A percentile compares a stretch with the other conserved stretches of the same genome.
These are phyloP conservation scores for Pseudogymnoascus sp. DNA, from an alignment of 2,329 filamentous ascomycete species.

Conservation along the genomic window DNA sequence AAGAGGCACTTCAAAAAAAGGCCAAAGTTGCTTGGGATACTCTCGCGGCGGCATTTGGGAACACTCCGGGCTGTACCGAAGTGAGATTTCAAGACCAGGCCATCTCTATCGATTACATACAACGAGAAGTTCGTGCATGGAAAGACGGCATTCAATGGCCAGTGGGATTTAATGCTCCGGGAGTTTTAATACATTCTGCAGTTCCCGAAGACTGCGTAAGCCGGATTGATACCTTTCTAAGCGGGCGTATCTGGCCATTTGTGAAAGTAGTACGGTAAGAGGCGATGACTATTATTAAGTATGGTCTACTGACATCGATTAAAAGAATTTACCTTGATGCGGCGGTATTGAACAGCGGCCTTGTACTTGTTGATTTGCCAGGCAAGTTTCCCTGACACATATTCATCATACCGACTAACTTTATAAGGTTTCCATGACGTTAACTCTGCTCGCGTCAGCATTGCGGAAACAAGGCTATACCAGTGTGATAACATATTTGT, in stretches of 20 bases:
- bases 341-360: conserved; percentile 11
- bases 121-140: conserved; percentile 10
- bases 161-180: conserved; percentile 7
- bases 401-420: conserved; percentile 8
- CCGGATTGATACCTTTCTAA: conserved; percentile 9
- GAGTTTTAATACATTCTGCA: conserved; percentile 5
- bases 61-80: conserved; percentile 9
- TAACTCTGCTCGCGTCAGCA: conserved; percentile 13
- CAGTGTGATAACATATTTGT: conserved; percentile 15
- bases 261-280: conserved; percentile 14
- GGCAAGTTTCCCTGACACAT: conserved; percentile 4
- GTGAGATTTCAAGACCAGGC: conserved; percentile 1
- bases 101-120: conserved; percentile 8
- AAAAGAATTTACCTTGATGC: conserved; percentile 12
- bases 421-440: conserved; percentile 13
- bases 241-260: conserved; percentile 13
- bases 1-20: conserved; percentile 8
- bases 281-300: not conserved
- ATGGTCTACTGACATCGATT: not conserved
- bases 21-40: conserved; percentile 13
- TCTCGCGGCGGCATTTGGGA: conserved; percentile 9
- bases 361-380: conserved; percentile 15
- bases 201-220: not conserved
- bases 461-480: conserved; percentile 13
- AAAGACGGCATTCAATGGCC: conserved; percentile 12